These are phyloP conservation scores for Phytopythium aichiense DNA, from an alignment of 352 stramenopile genomes.

Conservation along the genomic window DNA sequence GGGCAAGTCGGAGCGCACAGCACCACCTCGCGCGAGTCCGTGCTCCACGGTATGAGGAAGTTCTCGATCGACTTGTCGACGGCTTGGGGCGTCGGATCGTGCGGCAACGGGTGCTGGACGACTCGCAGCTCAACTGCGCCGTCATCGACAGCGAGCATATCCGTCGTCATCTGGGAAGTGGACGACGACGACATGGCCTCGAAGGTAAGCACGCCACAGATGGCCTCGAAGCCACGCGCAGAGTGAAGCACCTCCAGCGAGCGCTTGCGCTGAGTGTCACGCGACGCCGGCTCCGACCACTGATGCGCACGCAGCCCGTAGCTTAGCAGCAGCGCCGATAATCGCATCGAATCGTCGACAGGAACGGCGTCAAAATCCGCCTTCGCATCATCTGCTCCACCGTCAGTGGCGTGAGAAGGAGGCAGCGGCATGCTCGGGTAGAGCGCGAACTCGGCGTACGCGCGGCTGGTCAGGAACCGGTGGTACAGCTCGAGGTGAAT, in stretches of 20 bases:
- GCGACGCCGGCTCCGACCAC: constrained; percentile 47
- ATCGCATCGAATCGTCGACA: constrained; percentile 67
- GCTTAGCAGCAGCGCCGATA: constrained; percentile 67
- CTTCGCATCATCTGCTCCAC: constrained; percentile 34
- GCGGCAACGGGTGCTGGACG: constrained; percentile 44
- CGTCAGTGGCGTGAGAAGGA: neutral
- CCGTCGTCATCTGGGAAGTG: constrained; percentile 9
- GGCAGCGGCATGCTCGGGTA: constrained; percentile 48
- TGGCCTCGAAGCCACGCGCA: constrained; percentile 64
- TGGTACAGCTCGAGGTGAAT: constrained; percentile 86
- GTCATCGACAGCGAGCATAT: constrained; percentile 12
- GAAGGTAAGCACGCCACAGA: constrained; percentile 74
- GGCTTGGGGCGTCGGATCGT: constrained; percentile 36
- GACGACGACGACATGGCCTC: constrained; percentile 41
- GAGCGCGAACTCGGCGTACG: constrained; percentile 82
- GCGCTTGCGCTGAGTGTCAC: constrained; percentile 41
- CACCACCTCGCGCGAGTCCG: constrained; percentile 38
- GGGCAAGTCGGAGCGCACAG: constrained; percentile 40
- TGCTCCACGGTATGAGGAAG: constrained; percentile 64
- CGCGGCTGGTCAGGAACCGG: constrained; percentile 77
- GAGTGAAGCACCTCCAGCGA: constrained; percentile 65
- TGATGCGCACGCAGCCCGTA: constrained; percentile 83
- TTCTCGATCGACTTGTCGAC: constrained; percentile 71
- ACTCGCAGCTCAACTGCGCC: constrained; percentile 41
- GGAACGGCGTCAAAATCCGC: constrained; percentile 20